Evolutionary conservation across 768 basidiomycete genomes (phyloP).

Genomic region (Pholiota microspora): DNA sequence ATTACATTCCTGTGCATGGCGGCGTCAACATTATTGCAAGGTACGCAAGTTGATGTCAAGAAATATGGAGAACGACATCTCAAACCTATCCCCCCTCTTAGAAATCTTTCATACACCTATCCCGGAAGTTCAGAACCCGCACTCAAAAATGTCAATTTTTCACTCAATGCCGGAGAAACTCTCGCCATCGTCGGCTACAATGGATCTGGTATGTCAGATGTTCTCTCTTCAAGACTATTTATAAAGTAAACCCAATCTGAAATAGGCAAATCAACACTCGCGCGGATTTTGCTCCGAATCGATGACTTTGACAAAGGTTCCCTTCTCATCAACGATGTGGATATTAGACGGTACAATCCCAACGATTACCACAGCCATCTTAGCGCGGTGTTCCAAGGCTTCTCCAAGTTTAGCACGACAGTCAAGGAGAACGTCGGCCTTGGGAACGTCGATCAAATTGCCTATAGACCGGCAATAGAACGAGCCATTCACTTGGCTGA

Average conservation of each 20-base stretch:
- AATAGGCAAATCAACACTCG: slow-evolving; percentile 84
- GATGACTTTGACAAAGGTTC: slow-evolving; percentile 72
- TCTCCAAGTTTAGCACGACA: slow-evolving; percentile 76
- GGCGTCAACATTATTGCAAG: slow-evolving; percentile 74
- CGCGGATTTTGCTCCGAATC: slow-evolving; percentile 77
- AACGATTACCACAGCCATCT: slow-evolving; percentile 70
- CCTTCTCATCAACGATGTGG: slow-evolving; percentile 66
- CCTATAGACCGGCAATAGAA: slow-evolving; percentile 53
- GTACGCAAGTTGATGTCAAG: slow-evolving; percentile 34
- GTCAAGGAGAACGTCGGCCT: slow-evolving; percentile 86
- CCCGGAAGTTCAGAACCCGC: slow-evolving; percentile 70
- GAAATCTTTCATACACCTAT: slow-evolving; percentile 67
- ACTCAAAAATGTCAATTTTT: slow-evolving; percentile 67
- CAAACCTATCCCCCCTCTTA: slow-evolving; percentile 9
- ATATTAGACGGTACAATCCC: slow-evolving; percentile 65
- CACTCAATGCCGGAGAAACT: slow-evolving; percentile 70
- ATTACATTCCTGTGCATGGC: slow-evolving; percentile 43
- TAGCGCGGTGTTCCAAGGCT: slow-evolving; percentile 85
- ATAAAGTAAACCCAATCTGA: slow-evolving; percentile 10
- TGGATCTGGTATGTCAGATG: slow-evolving; percentile 60
- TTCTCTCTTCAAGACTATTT: slow-evolving; percentile 10
- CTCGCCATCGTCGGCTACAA: slow-evolving; percentile 87
- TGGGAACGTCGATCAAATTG: slow-evolving; percentile 66
- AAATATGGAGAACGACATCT: slow-evolving; percentile 8
- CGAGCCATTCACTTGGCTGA: slow-evolving; percentile 71